phyloP scores from a whole-genome alignment of 2,329 filamentous ascomycete genomes.

The Ceratocystis eucalypticola region DNA sequence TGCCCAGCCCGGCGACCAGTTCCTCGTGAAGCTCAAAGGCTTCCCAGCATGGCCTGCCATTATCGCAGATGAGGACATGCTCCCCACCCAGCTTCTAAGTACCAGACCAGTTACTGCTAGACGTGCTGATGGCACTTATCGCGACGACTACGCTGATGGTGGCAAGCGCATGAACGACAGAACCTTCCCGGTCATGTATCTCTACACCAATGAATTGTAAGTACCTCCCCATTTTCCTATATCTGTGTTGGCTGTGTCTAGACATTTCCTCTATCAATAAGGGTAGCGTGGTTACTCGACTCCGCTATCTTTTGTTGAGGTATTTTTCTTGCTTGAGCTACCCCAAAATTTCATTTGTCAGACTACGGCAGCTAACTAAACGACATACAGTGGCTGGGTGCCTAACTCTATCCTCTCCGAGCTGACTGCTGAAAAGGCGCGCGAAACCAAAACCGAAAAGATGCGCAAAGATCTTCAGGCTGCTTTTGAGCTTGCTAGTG shows the following conservation, averaged over 20 bases:
- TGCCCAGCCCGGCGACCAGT: slow-evolving; percentile 82
- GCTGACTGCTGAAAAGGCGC: slow-evolving; percentile 60
- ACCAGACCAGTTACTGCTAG: slow-evolving; percentile 73
- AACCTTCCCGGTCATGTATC: slow-evolving; percentile 89
- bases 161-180: slow-evolving; percentile 76
- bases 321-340: not conserved
- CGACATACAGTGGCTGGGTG: slow-evolving; percentile 66
- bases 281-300: too few species aligned
- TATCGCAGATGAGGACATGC: slow-evolving; percentile 87
- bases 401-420: slow-evolving; percentile 69
- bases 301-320: not conserved
- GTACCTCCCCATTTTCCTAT: slow-evolving; percentile 29
- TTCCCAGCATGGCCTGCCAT: slow-evolving; percentile 91
- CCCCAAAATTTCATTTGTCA: not conserved
- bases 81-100: slow-evolving; percentile 63
- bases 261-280: not conserved
- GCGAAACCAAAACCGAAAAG: slow-evolving; percentile 57
- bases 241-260: not conserved
- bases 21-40: slow-evolving; percentile 84
- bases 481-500: slow-evolving; percentile 67
- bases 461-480: slow-evolving; percentile 64
- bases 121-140: slow-evolving; percentile 70
- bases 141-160: slow-evolving; percentile 74
- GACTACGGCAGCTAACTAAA: not conserved
- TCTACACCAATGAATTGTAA: slow-evolving; percentile 94